Evolutionary conservation across 2,329 filamentous ascomycete species (phyloP).

Genomic region (Ustilaginoidea virens): DNA sequence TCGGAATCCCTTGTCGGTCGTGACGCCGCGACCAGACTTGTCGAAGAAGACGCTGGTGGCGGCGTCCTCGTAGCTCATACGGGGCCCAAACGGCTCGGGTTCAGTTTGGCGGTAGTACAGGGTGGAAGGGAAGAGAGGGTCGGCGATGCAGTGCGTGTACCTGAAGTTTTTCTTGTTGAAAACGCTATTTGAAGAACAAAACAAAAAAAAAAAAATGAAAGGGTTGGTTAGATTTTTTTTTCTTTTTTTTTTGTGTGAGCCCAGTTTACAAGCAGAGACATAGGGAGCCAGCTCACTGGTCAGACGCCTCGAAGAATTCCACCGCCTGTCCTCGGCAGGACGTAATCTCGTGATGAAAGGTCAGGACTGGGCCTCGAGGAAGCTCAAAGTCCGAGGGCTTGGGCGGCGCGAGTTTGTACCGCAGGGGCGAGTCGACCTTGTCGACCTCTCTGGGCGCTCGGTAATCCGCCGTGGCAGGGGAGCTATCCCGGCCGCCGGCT

Average conservation of each 20-base stretch:
- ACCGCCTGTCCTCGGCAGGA: conserved; percentile 33
- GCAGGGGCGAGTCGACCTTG: conserved; percentile 33
- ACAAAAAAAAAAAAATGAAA: neutral
- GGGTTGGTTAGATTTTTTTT: no score
- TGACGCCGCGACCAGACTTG: conserved; percentile 58
- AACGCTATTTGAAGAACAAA: conserved; percentile 23
- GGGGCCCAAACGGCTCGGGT: conserved; percentile 64
- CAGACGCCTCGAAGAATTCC: conserved; percentile 46
- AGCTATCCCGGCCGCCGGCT: conserved; percentile 31
- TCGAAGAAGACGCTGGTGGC: conserved; percentile 76
- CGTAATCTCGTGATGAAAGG: conserved; percentile 36
- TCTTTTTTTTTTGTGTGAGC: no score
- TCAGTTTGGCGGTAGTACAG: conserved; percentile 86
- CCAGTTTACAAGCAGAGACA: no score
- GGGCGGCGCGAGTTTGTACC: conserved; percentile 50
- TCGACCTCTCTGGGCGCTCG: conserved; percentile 23
- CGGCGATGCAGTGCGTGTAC: conserved; percentile 82
- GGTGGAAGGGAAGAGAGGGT: conserved; percentile 71
- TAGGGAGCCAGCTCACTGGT: conserved; percentile 45
- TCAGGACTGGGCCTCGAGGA: conserved; percentile 40
- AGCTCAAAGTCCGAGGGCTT: conserved; percentile 46
- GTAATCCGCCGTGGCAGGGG: conserved; percentile 41
- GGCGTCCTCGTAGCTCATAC: conserved; percentile 86
- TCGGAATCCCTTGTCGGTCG: conserved; percentile 83
- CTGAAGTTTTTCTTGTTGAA: conserved; percentile 62